Percentiles rank a stretch among this genome's conserved stretches.
Conservation (phyloP, 345 rosid genomes). For the Gossypium raimondii region DNA sequence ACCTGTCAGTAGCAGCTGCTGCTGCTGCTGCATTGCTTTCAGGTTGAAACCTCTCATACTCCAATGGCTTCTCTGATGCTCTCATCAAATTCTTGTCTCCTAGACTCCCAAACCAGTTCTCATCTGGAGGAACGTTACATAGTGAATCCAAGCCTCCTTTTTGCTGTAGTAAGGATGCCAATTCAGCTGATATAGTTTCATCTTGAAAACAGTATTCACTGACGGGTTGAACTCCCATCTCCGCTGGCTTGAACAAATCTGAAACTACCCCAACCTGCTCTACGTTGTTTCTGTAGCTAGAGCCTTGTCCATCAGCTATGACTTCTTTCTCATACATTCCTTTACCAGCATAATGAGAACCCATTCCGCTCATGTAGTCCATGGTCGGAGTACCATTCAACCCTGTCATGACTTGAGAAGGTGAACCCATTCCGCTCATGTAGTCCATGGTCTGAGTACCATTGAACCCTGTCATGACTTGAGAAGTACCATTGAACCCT, state of each 20-base stretch:
- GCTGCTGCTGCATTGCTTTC: not conserved
- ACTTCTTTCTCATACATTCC: not conserved
- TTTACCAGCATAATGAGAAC: not conserved
- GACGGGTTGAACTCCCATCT: slow-evolving; percentile 1
- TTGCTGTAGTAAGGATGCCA: not conserved
- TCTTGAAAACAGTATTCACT: not conserved
- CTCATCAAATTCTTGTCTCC: not conserved
- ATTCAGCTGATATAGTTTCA: not conserved
- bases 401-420: slow-evolving; percentile 6
- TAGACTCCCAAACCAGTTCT: not conserved
- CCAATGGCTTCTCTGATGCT: not conserved
- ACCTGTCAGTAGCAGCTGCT: not conserved
- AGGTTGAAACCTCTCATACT: slow-evolving; percentile 3
- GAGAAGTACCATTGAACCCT: not conserved
- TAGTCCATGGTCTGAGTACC: not conserved
- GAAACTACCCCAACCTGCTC: not conserved
- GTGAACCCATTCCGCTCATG: not conserved
- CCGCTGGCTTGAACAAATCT: not conserved
- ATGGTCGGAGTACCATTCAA: not conserved
- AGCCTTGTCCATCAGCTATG: slow-evolving; percentile 8
- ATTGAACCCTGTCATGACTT: not conserved
- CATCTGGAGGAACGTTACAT: not conserved
- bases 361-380: slow-evolving; percentile 4
- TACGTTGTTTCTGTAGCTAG: not conserved
- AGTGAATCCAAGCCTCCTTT: not conserved